Conservation (phyloP, 2,329 filamentous ascomycete species). For the Biscogniauxia mediterranea region DNA sequence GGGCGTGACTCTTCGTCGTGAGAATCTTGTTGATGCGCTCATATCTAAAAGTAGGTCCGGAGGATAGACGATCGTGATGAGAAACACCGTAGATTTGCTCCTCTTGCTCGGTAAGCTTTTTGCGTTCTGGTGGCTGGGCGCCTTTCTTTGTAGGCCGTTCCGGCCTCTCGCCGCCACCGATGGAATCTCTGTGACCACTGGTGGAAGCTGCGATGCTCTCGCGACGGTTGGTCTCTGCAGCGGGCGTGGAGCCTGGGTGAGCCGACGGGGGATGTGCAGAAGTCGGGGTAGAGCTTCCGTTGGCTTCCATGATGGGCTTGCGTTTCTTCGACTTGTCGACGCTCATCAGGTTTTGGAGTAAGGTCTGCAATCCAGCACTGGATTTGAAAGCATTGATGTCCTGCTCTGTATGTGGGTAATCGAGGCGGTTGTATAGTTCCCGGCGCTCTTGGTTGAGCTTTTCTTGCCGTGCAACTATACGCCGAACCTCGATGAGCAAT, state of each 20-base stretch:
- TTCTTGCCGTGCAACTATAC: conserved; percentile 84
- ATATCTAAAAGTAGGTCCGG: conserved; percentile 86
- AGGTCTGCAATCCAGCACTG: conserved; percentile 72
- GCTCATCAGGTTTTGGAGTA: conserved; percentile 78
- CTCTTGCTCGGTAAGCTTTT: conserved; percentile 72
- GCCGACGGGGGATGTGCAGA: conserved; percentile 31
- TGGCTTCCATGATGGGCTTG: conserved; percentile 62
- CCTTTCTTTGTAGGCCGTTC: conserved; percentile 50
- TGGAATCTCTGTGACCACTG: conserved; percentile 44
- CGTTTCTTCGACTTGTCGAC: conserved; percentile 90
- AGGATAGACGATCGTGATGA: conserved; percentile 79
- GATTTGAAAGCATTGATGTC: conserved; percentile 78
- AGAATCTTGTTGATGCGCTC: conserved; percentile 78
- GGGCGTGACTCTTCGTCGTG: conserved; percentile 71
- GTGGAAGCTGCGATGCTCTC: conserved; percentile 53
- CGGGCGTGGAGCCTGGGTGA: conserved; percentile 35
- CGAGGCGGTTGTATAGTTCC: conserved; percentile 82
- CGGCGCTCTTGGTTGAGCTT: conserved; percentile 83
- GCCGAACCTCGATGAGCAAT: conserved; percentile 83
- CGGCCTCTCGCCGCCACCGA: conserved; percentile 39
- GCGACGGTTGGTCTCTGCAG: conserved; percentile 43
- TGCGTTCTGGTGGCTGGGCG: conserved; percentile 53
- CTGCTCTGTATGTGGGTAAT: conserved; percentile 69
- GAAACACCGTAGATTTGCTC: conserved; percentile 80
- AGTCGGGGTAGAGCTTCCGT: conserved; percentile 49